Percentiles rank a stretch among this genome's conserved stretches.
These are phyloP conservation scores for Tremella yokohamensis DNA, from an alignment of 768 basidiomycete genomes.

Conservation along the genomic window DNA sequence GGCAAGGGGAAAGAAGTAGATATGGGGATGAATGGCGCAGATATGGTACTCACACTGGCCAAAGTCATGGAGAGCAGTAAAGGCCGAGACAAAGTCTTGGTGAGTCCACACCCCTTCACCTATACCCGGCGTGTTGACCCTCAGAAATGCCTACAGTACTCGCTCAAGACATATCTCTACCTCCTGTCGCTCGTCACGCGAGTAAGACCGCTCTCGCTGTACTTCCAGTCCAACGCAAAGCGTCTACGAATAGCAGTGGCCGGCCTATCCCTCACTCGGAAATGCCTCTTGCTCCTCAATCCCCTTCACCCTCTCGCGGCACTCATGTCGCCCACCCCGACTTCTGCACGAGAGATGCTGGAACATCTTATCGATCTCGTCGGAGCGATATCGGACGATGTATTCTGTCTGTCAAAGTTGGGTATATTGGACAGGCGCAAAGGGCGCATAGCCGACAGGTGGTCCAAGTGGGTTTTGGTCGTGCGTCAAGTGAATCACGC, in stretches of 20 bases:
- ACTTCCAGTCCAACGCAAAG: slow-evolving; percentile 34
- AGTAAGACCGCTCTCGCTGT: slow-evolving; percentile 30
- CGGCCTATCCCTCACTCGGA: slow-evolving; percentile 39
- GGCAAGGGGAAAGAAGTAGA: not conserved
- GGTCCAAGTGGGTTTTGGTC: slow-evolving; percentile 38
- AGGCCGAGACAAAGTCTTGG: slow-evolving; percentile 47
- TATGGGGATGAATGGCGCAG: not conserved
- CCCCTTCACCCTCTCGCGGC: slow-evolving; percentile 40
- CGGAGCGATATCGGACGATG: slow-evolving; percentile 38
- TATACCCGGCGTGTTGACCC: not conserved
- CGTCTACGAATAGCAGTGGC: slow-evolving; percentile 32
- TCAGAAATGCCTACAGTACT: slow-evolving; percentile 47
- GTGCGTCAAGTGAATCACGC: not conserved
- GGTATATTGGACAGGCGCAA: slow-evolving; percentile 28
- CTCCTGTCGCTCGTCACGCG: slow-evolving; percentile 28
- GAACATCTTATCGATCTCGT: slow-evolving; percentile 36
- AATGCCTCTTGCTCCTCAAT: slow-evolving; percentile 47
- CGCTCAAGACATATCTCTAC: slow-evolving; percentile 45
- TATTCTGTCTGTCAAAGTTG: slow-evolving; percentile 32
- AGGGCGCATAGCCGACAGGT: slow-evolving; percentile 31
- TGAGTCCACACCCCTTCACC: slow-evolving; percentile 20
- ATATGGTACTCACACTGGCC: slow-evolving; percentile 13
- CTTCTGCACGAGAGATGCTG: slow-evolving; percentile 30
- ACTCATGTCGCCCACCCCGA: slow-evolving; percentile 39
- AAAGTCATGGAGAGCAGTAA: slow-evolving; percentile 41